phyloP scores from a whole-genome alignment of 805 yeast genomes.

The Ogataea pilisensis region DNA sequence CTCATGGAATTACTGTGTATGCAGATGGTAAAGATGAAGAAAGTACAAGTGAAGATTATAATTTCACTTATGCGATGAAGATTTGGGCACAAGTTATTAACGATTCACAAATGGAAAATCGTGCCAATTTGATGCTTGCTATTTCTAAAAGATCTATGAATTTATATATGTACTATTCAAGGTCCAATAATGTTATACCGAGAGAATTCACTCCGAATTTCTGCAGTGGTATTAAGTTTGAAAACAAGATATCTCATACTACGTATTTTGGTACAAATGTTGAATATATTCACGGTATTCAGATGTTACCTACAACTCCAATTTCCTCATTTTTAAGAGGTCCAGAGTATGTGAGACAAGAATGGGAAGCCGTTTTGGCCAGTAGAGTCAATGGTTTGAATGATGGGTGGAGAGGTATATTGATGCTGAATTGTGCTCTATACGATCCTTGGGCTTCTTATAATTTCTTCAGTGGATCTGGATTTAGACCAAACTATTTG shows the following conservation, averaged over 20 bases:
- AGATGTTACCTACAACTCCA: conserved; percentile 68
- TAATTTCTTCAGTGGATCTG: conserved; percentile 52
- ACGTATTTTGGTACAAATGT: conserved; percentile 56
- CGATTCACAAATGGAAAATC: conserved; percentile 45
- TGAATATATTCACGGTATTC: conserved; percentile 70
- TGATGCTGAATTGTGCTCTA: conserved; percentile 72
- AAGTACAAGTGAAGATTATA: conserved; percentile 62
- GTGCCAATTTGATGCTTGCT: conserved; percentile 56
- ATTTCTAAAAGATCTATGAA: conserved; percentile 48
- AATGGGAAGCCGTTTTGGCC: conserved; percentile 56
- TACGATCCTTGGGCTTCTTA: conserved; percentile 64
- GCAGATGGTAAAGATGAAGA: conserved; percentile 66
- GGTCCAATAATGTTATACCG: conserved; percentile 47
- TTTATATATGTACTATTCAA: conserved; percentile 44
- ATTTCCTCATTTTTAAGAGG: conserved; percentile 58
- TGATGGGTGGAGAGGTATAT: conserved; percentile 73
- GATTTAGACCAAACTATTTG: conserved; percentile 51
- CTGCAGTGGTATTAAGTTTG: conserved; percentile 60
- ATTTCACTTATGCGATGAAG: conserved; percentile 60
- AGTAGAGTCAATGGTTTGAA: conserved; percentile 46
- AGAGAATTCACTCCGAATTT: conserved; percentile 44
- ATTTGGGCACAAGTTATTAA: conserved; percentile 59
- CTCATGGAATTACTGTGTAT: conserved; percentile 53
- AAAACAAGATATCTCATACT: conserved; percentile 62
- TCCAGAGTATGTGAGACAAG: conserved; percentile 55